These are phyloP conservation scores for Lepidium sativum DNA, from an alignment of 345 rosid species.

Conservation along the genomic window DNA sequence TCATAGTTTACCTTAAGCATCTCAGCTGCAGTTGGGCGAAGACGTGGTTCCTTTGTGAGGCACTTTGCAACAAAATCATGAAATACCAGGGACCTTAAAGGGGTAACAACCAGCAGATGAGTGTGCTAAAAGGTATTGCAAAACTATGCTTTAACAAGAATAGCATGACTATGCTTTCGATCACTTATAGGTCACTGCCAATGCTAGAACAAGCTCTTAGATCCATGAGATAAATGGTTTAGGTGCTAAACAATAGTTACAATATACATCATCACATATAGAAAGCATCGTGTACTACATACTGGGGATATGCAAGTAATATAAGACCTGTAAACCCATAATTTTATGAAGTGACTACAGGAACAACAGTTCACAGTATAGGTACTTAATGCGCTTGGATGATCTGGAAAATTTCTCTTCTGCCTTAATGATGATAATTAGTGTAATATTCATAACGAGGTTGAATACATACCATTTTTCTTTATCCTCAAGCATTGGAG, in stretches of 20 bases:
- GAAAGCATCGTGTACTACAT: background rate
- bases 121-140: background rate
- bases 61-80: constrained; percentile 98
- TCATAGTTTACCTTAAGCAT: constrained; percentile 67
- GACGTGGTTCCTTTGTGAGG: constrained; percentile 92
- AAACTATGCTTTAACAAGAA: background rate
- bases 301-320: background rate
- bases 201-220: background rate
- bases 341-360: background rate
- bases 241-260: background rate
- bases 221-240: background rate
- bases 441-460: constrained; percentile 8
- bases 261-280: background rate
- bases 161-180: constrained; percentile 5
- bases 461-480: constrained; percentile 78
- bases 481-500: constrained; percentile 99
- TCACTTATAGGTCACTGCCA: background rate
- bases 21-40: constrained; percentile 93
- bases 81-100: constrained; percentile 84
- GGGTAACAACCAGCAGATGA: constrained; percentile 4
- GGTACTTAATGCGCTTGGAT: background rate
- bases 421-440: background rate
- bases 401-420: background rate
- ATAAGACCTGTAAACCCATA: background rate
- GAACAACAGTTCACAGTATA: background rate